Base-by-base conservation (phyloP, 371 early-diverging fungal genomes). In the Aphelidium insulamus region DNA sequence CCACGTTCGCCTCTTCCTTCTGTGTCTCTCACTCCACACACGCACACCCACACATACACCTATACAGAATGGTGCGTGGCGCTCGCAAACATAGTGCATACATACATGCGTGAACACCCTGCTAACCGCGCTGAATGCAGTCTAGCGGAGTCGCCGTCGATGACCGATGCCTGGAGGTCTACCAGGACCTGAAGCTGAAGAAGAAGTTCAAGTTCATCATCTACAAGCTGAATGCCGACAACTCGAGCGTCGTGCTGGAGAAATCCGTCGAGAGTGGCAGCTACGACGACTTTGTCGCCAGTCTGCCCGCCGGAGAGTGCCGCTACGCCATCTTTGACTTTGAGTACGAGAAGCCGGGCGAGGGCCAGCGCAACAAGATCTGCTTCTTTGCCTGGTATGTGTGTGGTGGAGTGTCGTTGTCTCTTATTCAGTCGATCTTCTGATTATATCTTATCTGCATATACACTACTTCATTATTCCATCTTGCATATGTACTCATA, bases 251-350 rank as follows among this genome's bases (percentile, higher is more conserved):
- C 32, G 54, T 74, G 11, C 62, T 77, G 28, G 79, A 78, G n/a
- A 63, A 65, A 44, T 41, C 56, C 29, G 53, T 55, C 19, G 48
- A 56, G 49, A 32, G 32, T 4, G 56, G 44, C 21, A 46, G 47
- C 15, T 85, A 78, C 45, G 64, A 71, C 15, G 60, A 57, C 4
- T 85, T 86, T 43, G 33, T 81, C 18, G 34, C 15, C 1, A 25
- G 37, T 2, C 62, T 85, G 22, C 83, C 84, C 24, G 49, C 45
- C 17, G 37, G 54, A 33, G 73, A 72, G 28, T 72, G 82, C 45
- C 71, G 83, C 36, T 86, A 68, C 48, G 80, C 73, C 37, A 72
- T 85, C 21, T 84, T 65, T 46, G 85, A 86, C 51, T 70, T 84
- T 42, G 66, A 70, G 17, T 84, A 61, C 45, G 61, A 64, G 34